Base-by-base conservation (phyloP, 2,329 filamentous ascomycete species). In the Incumbomyces delicatus region DNA sequence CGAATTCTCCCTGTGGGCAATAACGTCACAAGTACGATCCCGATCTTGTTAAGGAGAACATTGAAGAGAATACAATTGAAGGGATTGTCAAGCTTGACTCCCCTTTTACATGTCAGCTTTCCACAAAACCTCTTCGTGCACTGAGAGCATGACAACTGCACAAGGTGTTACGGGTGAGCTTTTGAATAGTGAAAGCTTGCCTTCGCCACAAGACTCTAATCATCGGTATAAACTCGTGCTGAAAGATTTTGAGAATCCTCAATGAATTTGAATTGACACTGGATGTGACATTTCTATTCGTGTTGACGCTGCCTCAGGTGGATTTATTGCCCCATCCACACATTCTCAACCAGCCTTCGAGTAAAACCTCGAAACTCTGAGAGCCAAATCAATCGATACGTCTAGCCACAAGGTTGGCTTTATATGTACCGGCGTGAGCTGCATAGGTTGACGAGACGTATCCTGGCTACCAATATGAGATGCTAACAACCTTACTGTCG, bases 21-120 rank as follows among this genome's bases (percentile, higher is more conserved):
- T 53, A 73, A 77, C 68, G 73, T 6, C 82, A 72, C 58, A 67
- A 79, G 29, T 69, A 86, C 6, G 80, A 86, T 53, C 77, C 81
- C 0, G 69, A 77, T 3, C 63, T 80, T 20, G 78, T 85, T 1
- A 77, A 74, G 57, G 61, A 85, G 55, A 81, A 82, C 52, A 73
- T 86, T 30, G 81, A 87, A 51, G 82, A 86, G 63, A 86, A 86
- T 54, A 87, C 83, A 0, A 85, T 87, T 54, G 83, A 83, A n/a
- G 68, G 87, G 0, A 86, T 84, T 57, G 78, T 83, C 0, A 86
- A 86, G 44, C 58, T 87, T 4, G 82, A 83, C 2, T 80, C 74
- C 42, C 87, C 83, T 0, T 87, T 86, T 54, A 87, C 83, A 0
- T 82, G 83, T 13, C 80, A 86, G 22, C 4, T 27, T 27, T 27